These are phyloP conservation scores for Cordyceps cateniannulata DNA, from an alignment of 2,329 filamentous ascomycete species.

Conservation along the genomic window DNA sequence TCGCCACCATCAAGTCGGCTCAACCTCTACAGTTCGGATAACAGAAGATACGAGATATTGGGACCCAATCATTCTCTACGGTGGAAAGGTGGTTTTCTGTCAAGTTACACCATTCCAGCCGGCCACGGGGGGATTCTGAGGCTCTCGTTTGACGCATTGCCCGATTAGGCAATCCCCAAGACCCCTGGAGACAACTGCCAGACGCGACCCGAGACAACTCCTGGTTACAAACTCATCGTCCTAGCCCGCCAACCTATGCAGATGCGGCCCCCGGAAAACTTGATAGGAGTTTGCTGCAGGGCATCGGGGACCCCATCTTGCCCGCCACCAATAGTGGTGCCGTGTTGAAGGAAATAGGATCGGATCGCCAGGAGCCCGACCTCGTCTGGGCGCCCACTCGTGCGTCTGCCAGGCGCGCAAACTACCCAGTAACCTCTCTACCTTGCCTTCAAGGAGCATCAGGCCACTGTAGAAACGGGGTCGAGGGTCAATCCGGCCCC, in stretches of 20 bases:
- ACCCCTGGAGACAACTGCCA: conserved; percentile 19
- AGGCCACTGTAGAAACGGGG: neutral
- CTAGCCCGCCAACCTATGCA: neutral
- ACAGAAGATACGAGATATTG: no score
- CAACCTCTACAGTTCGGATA: no score
- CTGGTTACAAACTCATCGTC: conserved; percentile 24
- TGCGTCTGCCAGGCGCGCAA: neutral
- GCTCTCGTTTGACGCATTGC: conserved; percentile 13
- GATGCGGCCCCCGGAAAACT: neutral
- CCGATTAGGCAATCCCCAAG: conserved; percentile 14
- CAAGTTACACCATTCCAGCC: neutral
- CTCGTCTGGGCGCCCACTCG: neutral
- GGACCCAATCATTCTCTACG: neutral
- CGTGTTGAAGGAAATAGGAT: neutral
- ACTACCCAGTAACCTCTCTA: neutral
- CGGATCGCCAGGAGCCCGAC: conserved; percentile 7
- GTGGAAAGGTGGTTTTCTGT: neutral
- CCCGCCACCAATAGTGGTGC: neutral
- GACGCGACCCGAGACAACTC: conserved; percentile 29
- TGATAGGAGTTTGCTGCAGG: neutral
- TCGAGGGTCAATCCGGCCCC: conserved; percentile 1
- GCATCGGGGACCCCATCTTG: neutral
- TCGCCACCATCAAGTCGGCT: neutral
- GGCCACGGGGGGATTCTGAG: neutral
- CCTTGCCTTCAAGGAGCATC: no score